Base-by-base conservation (phyloP, 805 yeast genomes). In the Wickerhamiella bombiphila region DNA sequence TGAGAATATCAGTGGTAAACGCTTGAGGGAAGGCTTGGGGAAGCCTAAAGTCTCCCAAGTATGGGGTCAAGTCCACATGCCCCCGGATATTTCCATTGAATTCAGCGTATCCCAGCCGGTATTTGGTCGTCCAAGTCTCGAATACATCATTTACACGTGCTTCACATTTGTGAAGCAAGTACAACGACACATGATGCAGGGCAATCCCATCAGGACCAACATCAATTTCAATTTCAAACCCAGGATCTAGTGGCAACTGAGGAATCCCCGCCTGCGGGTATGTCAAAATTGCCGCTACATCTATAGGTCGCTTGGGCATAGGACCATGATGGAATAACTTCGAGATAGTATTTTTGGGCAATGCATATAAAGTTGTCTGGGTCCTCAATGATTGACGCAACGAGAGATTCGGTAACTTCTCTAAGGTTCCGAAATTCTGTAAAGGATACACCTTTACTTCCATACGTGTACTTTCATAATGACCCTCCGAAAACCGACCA, bases 211-310 rank as follows among this genome's bases (percentile, higher is more conserved):
- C 18, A 16, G 20, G 33, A 7, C n/a, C 18, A 22, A 30, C 33
- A 7, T 16, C 33, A 13, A 15, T 15, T 19, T 30, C 13, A 7
- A 28, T 14, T 7, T 6, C 13, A 28, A 28, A 28, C 13, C n/a
- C 5, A 8, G 22, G 7, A 30, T 16, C 14, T 6, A 30, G 33
- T 5, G 18, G 18, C 33, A 30, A 17, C 18, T 30, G 33, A 30
- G 33, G 33, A 7, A 30, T 30, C 6, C 33, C 33, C 13, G 11
- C 18, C 6, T 22, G 33, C 20, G 33, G 33, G 14, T 30, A 30
- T 17, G 11, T n/a, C 9, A 30, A 14, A 5, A n/a, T 16, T 5
- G 22, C 33, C 22, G 18, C 22, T 6, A 30, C 22, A 16, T 15
- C 16, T 5, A 22, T 5, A 13, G 26, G 9, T 9, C 26, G 9